Evolutionary conservation across 352 stramenopile genomes (phyloP).

Genomic region (Stramenopiles sp.): DNA sequence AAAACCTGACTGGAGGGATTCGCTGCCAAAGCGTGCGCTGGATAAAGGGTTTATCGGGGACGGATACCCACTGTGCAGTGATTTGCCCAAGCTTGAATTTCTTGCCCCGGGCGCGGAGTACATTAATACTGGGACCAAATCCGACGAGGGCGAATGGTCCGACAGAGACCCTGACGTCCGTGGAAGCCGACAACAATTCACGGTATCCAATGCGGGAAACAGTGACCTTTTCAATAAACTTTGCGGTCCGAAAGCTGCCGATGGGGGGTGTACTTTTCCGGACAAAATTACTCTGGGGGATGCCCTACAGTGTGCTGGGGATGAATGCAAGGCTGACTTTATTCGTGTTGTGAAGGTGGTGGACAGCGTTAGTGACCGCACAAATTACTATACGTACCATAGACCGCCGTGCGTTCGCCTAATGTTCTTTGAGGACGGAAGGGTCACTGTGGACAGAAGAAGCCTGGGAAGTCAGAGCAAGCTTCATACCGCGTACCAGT

Average conservation of each 20-base stretch:
- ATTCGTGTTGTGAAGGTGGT: constrained; percentile 30
- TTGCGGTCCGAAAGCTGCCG: not conserved
- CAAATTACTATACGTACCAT: constrained; percentile 39
- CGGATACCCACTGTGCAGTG: constrained; percentile 34
- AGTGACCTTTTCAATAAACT: not conserved
- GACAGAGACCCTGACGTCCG: not conserved
- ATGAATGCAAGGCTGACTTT: constrained; percentile 31
- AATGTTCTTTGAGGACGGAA: constrained; percentile 23
- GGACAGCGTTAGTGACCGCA: constrained; percentile 10
- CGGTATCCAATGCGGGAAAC: not conserved
- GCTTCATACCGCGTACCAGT: not conserved
- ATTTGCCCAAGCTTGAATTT: constrained; percentile 31
- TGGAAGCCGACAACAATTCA: not conserved
- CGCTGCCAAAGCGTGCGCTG: constrained; percentile 35
- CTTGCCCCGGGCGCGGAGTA: constrained; percentile 31
- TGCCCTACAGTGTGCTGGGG: constrained; percentile 22
- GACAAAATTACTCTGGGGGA: constrained; percentile 23
- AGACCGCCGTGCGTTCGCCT: constrained; percentile 21
- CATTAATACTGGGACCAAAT: not conserved
- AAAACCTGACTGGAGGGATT: constrained; percentile 27
- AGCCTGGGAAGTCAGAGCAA: not conserved
- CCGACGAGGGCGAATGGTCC: not conserved
- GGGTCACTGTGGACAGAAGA: not conserved
- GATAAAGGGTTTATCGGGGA: constrained; percentile 34
- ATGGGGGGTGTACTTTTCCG: constrained; percentile 21